phyloP scores from a whole-genome alignment of 2,329 filamentous ascomycete genomes.

The Colletotrichum sp. region DNA sequence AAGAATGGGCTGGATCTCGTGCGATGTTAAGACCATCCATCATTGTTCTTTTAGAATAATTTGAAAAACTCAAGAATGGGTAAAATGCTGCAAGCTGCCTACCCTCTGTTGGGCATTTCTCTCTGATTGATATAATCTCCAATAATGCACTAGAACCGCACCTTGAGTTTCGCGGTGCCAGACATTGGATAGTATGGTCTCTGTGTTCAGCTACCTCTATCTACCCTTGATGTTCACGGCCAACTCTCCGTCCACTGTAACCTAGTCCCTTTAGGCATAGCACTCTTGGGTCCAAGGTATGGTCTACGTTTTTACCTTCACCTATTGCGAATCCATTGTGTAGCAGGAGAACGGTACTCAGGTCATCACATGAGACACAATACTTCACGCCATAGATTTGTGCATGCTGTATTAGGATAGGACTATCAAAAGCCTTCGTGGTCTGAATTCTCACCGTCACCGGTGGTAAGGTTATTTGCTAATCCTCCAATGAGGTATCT shows the following conservation, averaged over 20 bases:
- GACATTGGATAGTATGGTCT: not conserved
- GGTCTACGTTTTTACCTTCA: not conserved
- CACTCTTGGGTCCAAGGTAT: not conserved
- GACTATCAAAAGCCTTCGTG: not conserved
- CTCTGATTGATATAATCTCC: not conserved
- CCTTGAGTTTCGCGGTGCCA: not conserved
- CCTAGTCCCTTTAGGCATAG: not conserved
- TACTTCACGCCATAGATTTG: not conserved
- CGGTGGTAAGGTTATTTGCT: not conserved
- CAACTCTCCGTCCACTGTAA: not conserved
- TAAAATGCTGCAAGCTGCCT: not conserved
- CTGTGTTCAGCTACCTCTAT: not conserved
- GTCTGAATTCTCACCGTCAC: not conserved
- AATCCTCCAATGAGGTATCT: not conserved
- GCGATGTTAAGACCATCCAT: not conserved
- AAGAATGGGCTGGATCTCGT: not conserved
- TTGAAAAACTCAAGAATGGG: not conserved
- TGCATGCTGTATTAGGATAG: not conserved
- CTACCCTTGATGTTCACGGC: not conserved
- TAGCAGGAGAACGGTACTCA: not conserved
- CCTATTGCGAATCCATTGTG: not conserved
- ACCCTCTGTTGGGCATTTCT: rapidly evolving
- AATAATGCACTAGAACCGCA: not conserved
- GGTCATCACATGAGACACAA: not conserved
- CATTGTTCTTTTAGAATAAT: not conserved